These are phyloP conservation scores for Neofusicoccum ribis DNA, from an alignment of 2,329 filamentous ascomycete species.

Conservation along the genomic window DNA sequence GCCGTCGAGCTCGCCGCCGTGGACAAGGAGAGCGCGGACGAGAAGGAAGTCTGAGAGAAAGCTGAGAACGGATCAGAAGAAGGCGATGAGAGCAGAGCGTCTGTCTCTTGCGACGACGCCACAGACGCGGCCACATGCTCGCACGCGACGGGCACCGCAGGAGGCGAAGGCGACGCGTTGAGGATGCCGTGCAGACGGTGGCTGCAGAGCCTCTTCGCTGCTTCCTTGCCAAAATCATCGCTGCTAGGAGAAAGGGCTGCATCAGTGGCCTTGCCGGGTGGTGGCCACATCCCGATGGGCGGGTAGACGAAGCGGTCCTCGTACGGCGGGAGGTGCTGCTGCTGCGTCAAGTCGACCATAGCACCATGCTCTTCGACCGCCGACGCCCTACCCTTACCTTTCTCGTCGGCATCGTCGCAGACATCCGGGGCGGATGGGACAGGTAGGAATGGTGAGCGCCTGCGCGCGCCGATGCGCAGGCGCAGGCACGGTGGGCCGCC, in stretches of 20 bases:
- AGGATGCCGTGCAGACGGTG: constrained; percentile 32
- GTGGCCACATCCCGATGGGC: constrained; percentile 37
- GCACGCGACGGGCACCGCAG: background rate
- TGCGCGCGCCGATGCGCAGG: constrained; percentile 53
- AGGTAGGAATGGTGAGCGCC: constrained; percentile 12
- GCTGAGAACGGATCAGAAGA: background rate
- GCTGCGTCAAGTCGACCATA: constrained; percentile 17
- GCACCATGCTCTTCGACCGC: background rate
- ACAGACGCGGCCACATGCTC: background rate
- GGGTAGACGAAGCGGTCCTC: constrained; percentile 30
- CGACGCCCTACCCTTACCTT: background rate
- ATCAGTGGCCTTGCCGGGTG: constrained; percentile 22
- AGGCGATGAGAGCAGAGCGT: background rate
- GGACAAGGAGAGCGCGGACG: background rate
- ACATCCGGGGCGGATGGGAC: background rate
- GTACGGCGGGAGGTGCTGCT: background rate
- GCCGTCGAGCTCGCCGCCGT: background rate
- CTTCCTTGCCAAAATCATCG: background rate
- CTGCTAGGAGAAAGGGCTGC: background rate
- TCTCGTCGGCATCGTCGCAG: background rate
- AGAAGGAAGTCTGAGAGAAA: background rate
- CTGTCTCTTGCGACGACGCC: background rate
- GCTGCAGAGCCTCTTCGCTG: constrained; percentile 19
- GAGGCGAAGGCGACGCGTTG: constrained; percentile 28
- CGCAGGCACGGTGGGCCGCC: constrained; percentile 41